phyloP scores from a whole-genome alignment of 345 rosid genomes.

The Populus alba region DNA sequence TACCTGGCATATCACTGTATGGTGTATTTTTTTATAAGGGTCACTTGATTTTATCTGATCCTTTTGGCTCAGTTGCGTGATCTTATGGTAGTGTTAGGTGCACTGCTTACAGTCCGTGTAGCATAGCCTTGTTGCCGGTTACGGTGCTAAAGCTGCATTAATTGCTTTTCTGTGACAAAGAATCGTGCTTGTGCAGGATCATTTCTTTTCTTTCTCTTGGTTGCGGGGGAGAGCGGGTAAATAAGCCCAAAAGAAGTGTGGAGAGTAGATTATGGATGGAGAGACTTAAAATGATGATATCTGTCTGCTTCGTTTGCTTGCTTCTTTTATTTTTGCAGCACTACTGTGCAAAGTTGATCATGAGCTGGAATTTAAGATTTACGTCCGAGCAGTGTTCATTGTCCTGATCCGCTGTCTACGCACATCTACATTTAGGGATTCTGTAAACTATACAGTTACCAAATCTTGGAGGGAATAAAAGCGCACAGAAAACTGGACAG shows the following conservation, averaged over 20 bases:
- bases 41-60: constrained; percentile 23
- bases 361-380: not conserved
- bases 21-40: not conserved
- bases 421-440: not conserved
- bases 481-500: not conserved
- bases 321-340: not conserved
- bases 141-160: not conserved
- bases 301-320: not conserved
- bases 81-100: constrained; percentile 38
- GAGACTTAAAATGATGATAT: not conserved
- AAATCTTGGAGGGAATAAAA: not conserved
- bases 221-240: not conserved
- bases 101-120: not conserved
- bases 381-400: not conserved
- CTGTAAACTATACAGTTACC: not conserved
- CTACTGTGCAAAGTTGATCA: not conserved
- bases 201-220: not conserved
- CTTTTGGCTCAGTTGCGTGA: constrained; percentile 36
- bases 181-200: not conserved
- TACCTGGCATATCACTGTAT: not conserved
- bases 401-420: not conserved
- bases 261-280: not conserved
- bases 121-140: not conserved
- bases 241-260: not conserved
- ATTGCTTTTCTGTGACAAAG: not conserved